Conservation (phyloP, 2,329 filamentous ascomycete species). For the Aspergillus carbonarius region DNA sequence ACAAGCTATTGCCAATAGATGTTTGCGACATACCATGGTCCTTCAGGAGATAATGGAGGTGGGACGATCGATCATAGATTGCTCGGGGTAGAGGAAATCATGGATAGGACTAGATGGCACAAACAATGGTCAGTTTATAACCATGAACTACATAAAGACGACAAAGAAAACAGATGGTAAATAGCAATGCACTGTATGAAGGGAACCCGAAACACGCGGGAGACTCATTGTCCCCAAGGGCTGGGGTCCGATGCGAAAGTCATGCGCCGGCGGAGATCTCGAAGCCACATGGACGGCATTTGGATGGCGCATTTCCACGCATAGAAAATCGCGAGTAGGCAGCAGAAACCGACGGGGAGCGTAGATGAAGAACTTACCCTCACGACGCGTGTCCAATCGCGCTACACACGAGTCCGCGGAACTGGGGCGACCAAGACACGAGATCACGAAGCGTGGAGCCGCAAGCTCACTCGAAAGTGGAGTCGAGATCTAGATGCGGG, state of each 20-base stretch:
- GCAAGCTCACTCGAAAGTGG: slow-evolving; percentile 1
- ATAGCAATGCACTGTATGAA: not conserved
- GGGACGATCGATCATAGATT: slow-evolving; percentile 29
- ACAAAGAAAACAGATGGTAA: not conserved
- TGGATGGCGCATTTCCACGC: not conserved
- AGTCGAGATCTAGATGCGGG: slow-evolving; percentile 12
- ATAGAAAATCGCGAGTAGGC: not conserved
- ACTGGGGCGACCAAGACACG: slow-evolving; percentile 11
- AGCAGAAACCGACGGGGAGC: not conserved
- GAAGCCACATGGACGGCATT: not conserved
- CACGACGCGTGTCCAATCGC: slow-evolving; percentile 26
- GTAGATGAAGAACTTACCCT: slow-evolving; percentile 14
- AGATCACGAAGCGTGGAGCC: slow-evolving; percentile 9
- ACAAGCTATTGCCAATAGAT: not conserved
- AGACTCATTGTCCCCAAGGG: not conserved
- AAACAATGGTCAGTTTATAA: not conserved
- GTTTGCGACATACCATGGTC: slow-evolving; percentile 33
- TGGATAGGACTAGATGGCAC: not conserved
- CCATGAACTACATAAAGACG: not conserved
- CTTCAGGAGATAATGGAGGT: slow-evolving; percentile 16
- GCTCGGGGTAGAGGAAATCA: not conserved
- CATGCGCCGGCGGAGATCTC: not conserved
- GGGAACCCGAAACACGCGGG: not conserved
- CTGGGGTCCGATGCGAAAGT: not conserved
- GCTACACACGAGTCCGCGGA: slow-evolving; percentile 14